phyloP scores from a whole-genome alignment of 2,329 filamentous ascomycete genomes.

The Huntiella omanensis region DNA sequence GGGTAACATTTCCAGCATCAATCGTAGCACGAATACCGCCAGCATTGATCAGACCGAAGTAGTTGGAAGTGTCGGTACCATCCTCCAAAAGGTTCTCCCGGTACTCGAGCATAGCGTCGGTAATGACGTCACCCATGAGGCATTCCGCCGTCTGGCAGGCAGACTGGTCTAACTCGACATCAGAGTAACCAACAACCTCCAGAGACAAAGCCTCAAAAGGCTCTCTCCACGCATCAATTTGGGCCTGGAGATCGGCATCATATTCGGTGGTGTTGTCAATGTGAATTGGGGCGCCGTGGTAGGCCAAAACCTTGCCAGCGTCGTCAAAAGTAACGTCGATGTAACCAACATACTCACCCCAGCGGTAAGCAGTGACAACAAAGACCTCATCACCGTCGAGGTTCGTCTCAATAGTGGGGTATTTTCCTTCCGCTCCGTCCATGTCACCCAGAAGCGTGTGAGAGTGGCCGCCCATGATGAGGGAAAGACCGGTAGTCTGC shows the following conservation, averaged over 20 bases:
- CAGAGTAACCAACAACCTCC: constrained; percentile 34
- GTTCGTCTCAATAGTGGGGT: constrained; percentile 45
- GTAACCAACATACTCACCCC: constrained; percentile 50
- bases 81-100: constrained; percentile 28
- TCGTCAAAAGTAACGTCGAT: constrained; percentile 46
- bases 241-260: constrained; percentile 35
- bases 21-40: constrained; percentile 47
- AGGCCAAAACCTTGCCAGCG: constrained; percentile 40
- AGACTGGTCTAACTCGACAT: constrained; percentile 38
- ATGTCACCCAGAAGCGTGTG: constrained; percentile 42
- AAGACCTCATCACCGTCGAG: constrained; percentile 46
- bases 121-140: constrained; percentile 33
- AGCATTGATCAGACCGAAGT: constrained; percentile 42
- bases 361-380: constrained; percentile 47
- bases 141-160: constrained; percentile 41
- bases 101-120: constrained; percentile 43
- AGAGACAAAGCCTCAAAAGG: constrained; percentile 42
- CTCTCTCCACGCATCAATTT: constrained; percentile 38
- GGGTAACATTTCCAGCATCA: constrained; percentile 39
- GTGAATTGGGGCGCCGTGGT: constrained; percentile 45
- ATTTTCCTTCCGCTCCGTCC: constrained; percentile 36
- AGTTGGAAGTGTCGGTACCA: constrained; percentile 22
- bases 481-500: constrained; percentile 41
- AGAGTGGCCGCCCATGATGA: constrained; percentile 47
- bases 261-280: constrained; percentile 40